These are phyloP conservation scores for Trypanosoma boissoni DNA, from an alignment of 208 protist species.

Conservation along the genomic window DNA sequence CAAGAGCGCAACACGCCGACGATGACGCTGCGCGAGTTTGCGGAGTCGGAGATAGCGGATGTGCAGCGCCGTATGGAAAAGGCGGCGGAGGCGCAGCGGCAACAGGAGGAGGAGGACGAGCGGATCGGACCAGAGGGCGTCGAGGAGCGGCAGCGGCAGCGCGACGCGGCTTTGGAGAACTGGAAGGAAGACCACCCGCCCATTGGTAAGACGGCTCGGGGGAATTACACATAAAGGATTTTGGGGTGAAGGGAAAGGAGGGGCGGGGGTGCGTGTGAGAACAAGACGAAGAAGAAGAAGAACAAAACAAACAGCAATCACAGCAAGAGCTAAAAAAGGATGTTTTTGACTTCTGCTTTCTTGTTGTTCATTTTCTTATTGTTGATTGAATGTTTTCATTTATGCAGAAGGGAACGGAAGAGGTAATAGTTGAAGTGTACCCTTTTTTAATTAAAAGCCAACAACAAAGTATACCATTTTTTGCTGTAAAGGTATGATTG, in stretches of 20 bases:
- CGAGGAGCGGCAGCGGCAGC: slow-evolving; percentile 81
- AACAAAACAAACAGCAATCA: too few species aligned
- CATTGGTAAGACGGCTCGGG: slow-evolving; percentile 71
- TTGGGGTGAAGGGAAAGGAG: neutral
- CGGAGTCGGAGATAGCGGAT: slow-evolving; percentile 78
- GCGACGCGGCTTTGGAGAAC: slow-evolving; percentile 67
- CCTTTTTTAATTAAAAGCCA: too few species aligned
- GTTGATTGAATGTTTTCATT: too few species aligned
- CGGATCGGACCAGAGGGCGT: slow-evolving; percentile 74
- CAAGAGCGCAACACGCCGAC: slow-evolving; percentile 78
- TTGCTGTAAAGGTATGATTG: too few species aligned
- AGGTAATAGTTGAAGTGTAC: too few species aligned
- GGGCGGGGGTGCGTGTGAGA: neutral
- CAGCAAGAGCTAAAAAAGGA: too few species aligned
- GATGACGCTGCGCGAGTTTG: slow-evolving; percentile 87
- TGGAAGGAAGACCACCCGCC: slow-evolving; percentile 87
- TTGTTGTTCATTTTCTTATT: too few species aligned
- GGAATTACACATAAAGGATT: slow-evolving; percentile 81
- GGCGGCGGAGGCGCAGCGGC: slow-evolving; percentile 36
- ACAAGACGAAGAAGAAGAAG: neutral
- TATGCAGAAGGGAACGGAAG: too few species aligned
- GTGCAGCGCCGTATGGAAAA: slow-evolving; percentile 67
- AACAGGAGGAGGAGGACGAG: slow-evolving; percentile 71
- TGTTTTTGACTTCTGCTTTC: too few species aligned
- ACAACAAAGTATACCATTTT: too few species aligned